Evolutionary conservation across 1,284 basidiomycete species (phyloP), one percentile per base, ranked within the genome.

Genomic region (Dichomitus squalens): DNA sequence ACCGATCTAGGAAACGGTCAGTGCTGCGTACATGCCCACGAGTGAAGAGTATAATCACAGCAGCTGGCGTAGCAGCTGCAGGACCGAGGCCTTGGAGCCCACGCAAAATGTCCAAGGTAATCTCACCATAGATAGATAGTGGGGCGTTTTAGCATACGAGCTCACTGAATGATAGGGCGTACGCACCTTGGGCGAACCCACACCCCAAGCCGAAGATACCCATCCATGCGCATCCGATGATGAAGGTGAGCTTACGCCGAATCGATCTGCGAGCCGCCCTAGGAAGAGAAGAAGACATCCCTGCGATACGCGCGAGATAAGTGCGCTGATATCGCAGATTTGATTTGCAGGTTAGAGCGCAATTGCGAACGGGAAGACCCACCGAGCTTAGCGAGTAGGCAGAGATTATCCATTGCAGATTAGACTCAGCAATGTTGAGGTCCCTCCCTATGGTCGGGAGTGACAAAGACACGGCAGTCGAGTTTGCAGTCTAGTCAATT

Each of bases 71-170:
- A 3, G 81, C 79, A 0, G 88, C 88, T 0, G 90, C 87, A 0
- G 79, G 77, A 0, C 90, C 90, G 38, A 90, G 71, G 2, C 90
- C 90, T 66, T 91, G 88, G 16, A 91, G 70, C 1, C 78, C 90
- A 51, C 89, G 79, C 11, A 92, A 75, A 16, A 91, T 68, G 62
- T 84, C 82, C 20, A 92, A 72, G 0, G 82, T 79, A 21, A 83
- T 71, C 7, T 79, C 75, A 65, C 82, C 85, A n/a, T n/a, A 86
- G 5, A 6, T 20, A 11, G 43, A 1, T 20, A 39, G 18, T 11
- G 18, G 18, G 27, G 18, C 4, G 11, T n/a, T 7, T 31, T 16
- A 29, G n/a, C 4, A 9, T 31, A n/a, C n/a, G n/a, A n/a, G n/a
- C n/a, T n/a, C n/a, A n/a, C n/a, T 31, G 29, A 31, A 21, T 33